These are phyloP conservation scores for Globisporangium mamillatum DNA, from an alignment of 352 stramenopile species.

Conservation along the genomic window DNA sequence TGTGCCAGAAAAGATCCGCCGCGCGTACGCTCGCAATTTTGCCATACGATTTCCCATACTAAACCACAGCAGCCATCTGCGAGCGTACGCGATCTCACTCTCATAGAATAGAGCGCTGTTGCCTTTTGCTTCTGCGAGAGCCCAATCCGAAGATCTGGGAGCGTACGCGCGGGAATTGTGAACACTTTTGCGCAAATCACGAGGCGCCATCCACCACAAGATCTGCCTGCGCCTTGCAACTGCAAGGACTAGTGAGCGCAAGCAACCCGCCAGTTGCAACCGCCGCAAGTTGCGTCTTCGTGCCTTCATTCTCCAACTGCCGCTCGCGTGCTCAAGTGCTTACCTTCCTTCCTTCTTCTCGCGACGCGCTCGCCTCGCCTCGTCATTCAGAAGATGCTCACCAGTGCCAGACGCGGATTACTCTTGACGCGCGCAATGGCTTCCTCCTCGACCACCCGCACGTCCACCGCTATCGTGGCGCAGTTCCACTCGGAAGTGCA, in stretches of 20 bases:
- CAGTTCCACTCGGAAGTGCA: slow-evolving; percentile 54
- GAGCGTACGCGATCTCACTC: background rate
- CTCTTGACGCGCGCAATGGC: slow-evolving; percentile 4
- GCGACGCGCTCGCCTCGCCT: background rate
- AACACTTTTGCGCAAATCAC: background rate
- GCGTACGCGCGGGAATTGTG: slow-evolving; percentile 5
- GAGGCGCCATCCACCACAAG: background rate
- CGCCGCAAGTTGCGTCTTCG: background rate
- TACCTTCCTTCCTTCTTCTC: no score
- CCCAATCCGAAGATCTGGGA: slow-evolving; percentile 8
- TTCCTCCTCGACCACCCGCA: slow-evolving; percentile 15
- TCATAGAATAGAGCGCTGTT: background rate
- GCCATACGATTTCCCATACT: background rate
- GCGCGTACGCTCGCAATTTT: background rate
- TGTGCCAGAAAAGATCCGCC: background rate
- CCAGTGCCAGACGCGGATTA: slow-evolving; percentile 11
- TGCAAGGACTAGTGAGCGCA: background rate
- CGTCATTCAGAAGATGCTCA: slow-evolving; percentile 11
- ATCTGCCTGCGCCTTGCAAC: background rate
- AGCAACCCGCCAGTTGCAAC: background rate
- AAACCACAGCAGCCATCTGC: background rate
- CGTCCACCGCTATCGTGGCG: background rate
- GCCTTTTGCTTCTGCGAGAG: background rate
- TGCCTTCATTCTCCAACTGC: slow-evolving; percentile 29
- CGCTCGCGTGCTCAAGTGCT: slow-evolving; percentile 10